Evolutionary conservation across 2,329 filamentous ascomycete genomes (phyloP).

Genomic region (Alternaria solani): DNA sequence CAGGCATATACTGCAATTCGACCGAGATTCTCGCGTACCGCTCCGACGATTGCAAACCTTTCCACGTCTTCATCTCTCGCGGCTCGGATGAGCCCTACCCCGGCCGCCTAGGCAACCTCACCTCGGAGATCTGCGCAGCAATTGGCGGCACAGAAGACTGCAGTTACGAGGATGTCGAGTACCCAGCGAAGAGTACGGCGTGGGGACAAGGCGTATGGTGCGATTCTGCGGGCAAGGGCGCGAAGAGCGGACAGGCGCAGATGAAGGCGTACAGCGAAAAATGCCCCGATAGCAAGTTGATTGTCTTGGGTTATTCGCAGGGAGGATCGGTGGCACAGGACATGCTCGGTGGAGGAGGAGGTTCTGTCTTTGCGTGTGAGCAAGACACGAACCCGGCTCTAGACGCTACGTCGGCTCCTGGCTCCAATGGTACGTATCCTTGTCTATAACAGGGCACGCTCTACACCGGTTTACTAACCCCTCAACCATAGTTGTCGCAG

Average conservation of each 20-base stretch:
- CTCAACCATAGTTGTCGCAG: slow-evolving; percentile 30
- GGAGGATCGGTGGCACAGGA: slow-evolving; percentile 38
- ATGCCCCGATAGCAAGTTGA: slow-evolving; percentile 39
- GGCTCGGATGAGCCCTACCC: slow-evolving; percentile 43
- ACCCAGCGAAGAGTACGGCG: slow-evolving; percentile 37
- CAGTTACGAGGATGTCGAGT: slow-evolving; percentile 38
- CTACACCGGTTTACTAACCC: background rate
- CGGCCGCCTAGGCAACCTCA: slow-evolving; percentile 37
- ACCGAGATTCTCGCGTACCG: slow-evolving; percentile 34
- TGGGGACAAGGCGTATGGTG: slow-evolving; percentile 39
- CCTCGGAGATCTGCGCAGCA: slow-evolving; percentile 27
- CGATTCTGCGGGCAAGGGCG: slow-evolving; percentile 34
- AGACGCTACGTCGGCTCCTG: slow-evolving; percentile 26
- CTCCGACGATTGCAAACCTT: slow-evolving; percentile 32
- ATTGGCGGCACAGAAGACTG: slow-evolving; percentile 30
- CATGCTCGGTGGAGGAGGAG: slow-evolving; percentile 42
- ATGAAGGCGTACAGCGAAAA: slow-evolving; percentile 35
- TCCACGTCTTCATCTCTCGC: slow-evolving; percentile 38
- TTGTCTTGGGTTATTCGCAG: slow-evolving; percentile 38
- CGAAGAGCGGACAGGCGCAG: slow-evolving; percentile 33
- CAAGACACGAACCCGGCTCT: slow-evolving; percentile 32
- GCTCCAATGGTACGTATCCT: slow-evolving; percentile 29
- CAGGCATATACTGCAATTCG: slow-evolving; percentile 32
- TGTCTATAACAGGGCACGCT: background rate
- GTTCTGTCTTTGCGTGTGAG: slow-evolving; percentile 33